Conservation (phyloP, 805 yeast genomes). For the Starmerella stigmatis region DNA sequence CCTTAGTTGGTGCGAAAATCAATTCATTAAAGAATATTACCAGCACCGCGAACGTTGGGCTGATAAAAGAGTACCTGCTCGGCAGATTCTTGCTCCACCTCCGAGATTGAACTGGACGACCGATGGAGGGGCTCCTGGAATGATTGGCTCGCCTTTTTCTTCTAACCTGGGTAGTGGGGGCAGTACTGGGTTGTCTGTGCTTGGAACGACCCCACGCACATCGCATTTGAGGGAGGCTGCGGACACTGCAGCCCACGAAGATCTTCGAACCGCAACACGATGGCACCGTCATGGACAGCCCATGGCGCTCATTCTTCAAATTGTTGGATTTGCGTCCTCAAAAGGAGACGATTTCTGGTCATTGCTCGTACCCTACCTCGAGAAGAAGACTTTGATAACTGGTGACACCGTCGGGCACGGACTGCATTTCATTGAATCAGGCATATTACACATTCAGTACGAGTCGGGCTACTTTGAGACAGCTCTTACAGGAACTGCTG, state of each 20-base stretch:
- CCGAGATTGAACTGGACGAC: not conserved
- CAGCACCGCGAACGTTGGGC: conserved; percentile 9
- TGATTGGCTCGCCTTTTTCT: not conserved
- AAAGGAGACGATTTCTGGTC: conserved; percentile 52
- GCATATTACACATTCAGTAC: conserved; percentile 36
- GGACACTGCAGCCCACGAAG: conserved; percentile 28
- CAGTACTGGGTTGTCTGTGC: not conserved
- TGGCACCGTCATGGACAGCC: conserved; percentile 42
- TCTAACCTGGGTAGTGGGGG: not conserved
- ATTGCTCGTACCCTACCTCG: conserved; percentile 46
- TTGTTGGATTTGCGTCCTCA: conserved; percentile 50
- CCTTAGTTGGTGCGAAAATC: conserved; percentile 94
- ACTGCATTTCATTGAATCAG: conserved; percentile 31
- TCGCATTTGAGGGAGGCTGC: conserved; percentile 29
- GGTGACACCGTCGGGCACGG: conserved; percentile 16
- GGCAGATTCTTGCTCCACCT: not conserved
- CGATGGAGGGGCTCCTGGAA: not conserved
- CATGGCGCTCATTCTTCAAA: conserved; percentile 51
- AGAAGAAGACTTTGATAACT: not conserved
- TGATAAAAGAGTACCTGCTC: not conserved
- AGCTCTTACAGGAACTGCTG: conserved; percentile 62
- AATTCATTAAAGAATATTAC: conserved; percentile 58
- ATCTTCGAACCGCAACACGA: conserved; percentile 24
- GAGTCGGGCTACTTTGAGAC: conserved; percentile 39
- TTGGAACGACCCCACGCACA: conserved; percentile 26